Evolutionary conservation across 179 eudicot species (phyloP), one percentile per base, ranked within the genome.

Genomic region (Pouteria campechiana): DNA sequence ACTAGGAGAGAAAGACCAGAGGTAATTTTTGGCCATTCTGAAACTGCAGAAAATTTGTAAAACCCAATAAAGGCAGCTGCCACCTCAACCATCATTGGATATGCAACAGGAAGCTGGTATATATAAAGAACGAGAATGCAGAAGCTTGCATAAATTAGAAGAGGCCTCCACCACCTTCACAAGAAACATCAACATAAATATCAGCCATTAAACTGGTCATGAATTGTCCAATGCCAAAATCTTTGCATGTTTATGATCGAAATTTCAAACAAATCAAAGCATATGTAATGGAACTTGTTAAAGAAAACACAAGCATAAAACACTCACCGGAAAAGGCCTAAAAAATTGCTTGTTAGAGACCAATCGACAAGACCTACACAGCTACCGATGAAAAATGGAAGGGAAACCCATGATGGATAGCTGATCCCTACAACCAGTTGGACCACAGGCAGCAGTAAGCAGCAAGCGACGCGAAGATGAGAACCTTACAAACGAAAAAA

Each of bases 321-420:
- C 36, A 60, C 19, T 30, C 55, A 90, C 98, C 95, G 79, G 74
- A 86, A 85, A 61, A 90, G 76, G 54, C 99, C 96, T 25, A 77
- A 74, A 58, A 79, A 87, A 69, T 92, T 92, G 87, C 94, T 92
- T n/a, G 99, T 92, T 59, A 92, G 55, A 38, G 99, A 92, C 99
- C 96, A 92, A 61, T 92, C 85, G 28, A 92, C 96, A 44, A 92
- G 85, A 35, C 96, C 88, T 28, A 92, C 61, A 50, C 99, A 92
- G 80, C 96, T 82, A 73, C 96, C 79, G 36, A 92, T 64, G 27
- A 92, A 92, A 67, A 92, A 92, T 28, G 99, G 99, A 48, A 92
- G 64, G 41, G 96, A 92, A 50, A 75, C 75, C 99, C 96, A 92
- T 64, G 99, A 87, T 23, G 96, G 96, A 58, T 67, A 69, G 73